Conservation (phyloP, 331 rosid species). For the Rosa hybrid region DNA sequence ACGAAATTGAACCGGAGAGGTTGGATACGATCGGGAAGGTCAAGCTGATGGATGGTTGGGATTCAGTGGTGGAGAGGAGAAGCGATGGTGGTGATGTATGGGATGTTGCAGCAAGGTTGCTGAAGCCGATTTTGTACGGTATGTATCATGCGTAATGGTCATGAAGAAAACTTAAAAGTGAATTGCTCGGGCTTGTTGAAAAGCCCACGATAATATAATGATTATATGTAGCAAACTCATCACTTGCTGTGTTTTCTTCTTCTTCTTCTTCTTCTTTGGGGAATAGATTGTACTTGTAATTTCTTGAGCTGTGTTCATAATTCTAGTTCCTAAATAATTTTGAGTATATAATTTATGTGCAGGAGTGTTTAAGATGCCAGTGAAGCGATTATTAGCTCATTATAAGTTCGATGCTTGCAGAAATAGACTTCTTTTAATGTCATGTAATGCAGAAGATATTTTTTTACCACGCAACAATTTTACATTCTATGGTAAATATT, state of each 20-base stretch:
- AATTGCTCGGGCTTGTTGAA: no score
- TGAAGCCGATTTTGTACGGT: conserved; percentile 79
- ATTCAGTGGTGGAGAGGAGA: background rate
- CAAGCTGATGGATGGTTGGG: conserved; percentile 33
- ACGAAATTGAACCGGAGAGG: conserved; percentile 62
- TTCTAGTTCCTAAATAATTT: no score
- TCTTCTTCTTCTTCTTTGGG: no score
- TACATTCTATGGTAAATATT: conserved; percentile 59
- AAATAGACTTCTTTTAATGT: conserved; percentile 57
- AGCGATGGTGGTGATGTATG: conserved; percentile 29
- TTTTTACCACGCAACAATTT: conserved; percentile 72
- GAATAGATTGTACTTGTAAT: no score
- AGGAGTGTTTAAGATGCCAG: conserved; percentile 94
- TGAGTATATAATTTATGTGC: background rate
- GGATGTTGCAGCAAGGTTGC: conserved; percentile 58
- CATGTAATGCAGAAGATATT: conserved; percentile 94
- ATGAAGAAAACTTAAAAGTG: no score
- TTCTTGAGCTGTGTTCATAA: no score
- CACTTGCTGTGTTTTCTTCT: no score
- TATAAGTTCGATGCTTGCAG: conserved; percentile 67
- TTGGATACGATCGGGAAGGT: conserved; percentile 65
- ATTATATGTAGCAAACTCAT: no score
- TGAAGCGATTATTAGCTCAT: conserved; percentile 79
- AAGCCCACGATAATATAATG: no score
- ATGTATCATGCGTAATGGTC: conserved; percentile 14